phyloP scores from a whole-genome alignment of 139 green algal genomes.

The Nannochloris sp. region DNA sequence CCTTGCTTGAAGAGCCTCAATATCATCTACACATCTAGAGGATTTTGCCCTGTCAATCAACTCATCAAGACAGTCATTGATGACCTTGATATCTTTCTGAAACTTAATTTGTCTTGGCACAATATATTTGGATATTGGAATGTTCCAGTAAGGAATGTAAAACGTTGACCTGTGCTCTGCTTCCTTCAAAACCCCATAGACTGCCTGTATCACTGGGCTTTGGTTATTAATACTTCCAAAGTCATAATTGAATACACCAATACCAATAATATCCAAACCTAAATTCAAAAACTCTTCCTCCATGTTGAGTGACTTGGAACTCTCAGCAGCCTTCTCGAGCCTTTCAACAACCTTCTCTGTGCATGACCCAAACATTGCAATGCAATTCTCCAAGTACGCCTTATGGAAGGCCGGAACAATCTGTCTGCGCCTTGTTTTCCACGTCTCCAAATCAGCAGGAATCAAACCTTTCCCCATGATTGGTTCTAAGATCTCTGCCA shows the following conservation, averaged over 20 bases:
- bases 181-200: conserved; percentile 96
- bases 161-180: conserved; percentile 97
- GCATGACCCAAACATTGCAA: conserved; percentile 76
- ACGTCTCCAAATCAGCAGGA: conserved; percentile 79
- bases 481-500: conserved; percentile 98
- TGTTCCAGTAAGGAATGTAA: conserved; percentile 98
- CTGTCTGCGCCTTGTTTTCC: conserved; percentile 74
- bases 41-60: conserved; percentile 69
- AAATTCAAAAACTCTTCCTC: conserved; percentile 90
- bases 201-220: conserved; percentile 91
- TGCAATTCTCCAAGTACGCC: conserved; percentile 84
- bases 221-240: conserved; percentile 88
- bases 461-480: conserved; percentile 99
- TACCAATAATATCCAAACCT: conserved; percentile 97
- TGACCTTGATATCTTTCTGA: conserved; percentile 60
- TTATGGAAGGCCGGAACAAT: conserved; percentile 95
- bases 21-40: conserved; percentile 53
- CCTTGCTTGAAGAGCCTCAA: conserved; percentile 66
- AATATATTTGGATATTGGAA: conserved; percentile 40
- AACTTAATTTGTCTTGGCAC: conserved; percentile 24
- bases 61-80: conserved; percentile 82
- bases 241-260: conserved; percentile 99
- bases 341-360: conserved; percentile 50
- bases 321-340: conserved; percentile 39
- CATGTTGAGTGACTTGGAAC: conserved; percentile 74